Conservation (phyloP, 306 rosid genomes). For the Sesbania bispinosa region DNA sequence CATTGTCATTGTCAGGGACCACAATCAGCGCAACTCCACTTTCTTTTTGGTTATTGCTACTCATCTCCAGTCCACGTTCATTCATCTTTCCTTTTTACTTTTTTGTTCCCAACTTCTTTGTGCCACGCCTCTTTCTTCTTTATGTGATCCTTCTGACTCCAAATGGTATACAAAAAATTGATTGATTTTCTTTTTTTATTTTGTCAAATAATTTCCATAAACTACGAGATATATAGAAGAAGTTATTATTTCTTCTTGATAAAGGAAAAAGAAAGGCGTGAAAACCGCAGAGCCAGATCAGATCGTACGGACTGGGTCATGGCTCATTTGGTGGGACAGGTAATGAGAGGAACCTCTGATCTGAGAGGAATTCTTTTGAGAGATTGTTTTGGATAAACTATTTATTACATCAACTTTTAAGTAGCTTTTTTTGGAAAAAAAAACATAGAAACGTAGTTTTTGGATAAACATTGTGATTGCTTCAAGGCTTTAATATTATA, state of each 20-base stretch:
- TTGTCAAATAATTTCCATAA: background rate
- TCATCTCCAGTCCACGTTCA: too few species aligned
- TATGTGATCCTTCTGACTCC: background rate
- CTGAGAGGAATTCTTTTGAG: too few species aligned
- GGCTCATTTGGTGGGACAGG: background rate
- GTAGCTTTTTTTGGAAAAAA: too few species aligned
- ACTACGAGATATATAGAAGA: too few species aligned
- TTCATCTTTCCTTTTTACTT: too few species aligned
- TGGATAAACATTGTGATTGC: too few species aligned
- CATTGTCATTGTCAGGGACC: constrained; percentile 15
- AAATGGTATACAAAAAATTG: background rate
- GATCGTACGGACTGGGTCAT: constrained; percentile 33
- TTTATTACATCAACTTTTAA: too few species aligned
- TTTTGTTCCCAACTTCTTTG: background rate
- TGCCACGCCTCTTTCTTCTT: background rate
- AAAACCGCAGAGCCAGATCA: constrained; percentile 11
- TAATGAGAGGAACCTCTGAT: background rate
- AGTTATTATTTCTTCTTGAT: background rate
- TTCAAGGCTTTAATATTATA: too few species aligned
- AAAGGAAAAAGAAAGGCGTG: background rate
- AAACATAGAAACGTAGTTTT: too few species aligned
- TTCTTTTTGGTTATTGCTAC: background rate
- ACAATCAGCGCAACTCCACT: background rate
- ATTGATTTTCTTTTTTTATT: too few species aligned
- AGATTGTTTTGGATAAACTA: background rate